Evolutionary conservation across 2,329 filamentous ascomycete genomes (phyloP).

Genomic region (Penicillium sp.): DNA sequence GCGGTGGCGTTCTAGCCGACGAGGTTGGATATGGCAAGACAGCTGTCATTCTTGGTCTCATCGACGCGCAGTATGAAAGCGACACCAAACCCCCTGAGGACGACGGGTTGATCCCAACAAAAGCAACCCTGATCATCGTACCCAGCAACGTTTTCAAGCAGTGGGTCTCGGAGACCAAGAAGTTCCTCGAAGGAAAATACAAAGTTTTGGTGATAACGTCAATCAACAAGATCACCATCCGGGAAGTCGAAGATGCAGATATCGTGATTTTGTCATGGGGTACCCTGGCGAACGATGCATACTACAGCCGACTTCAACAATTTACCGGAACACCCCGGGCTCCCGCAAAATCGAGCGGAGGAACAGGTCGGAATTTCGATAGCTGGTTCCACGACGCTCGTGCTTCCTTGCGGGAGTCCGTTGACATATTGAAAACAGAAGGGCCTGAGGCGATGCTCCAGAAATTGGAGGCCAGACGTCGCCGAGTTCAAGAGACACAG

Average conservation of each 20-base stretch:
- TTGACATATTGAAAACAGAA: slow-evolving; percentile 36
- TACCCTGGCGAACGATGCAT: slow-evolving; percentile 49
- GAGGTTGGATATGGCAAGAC: slow-evolving; percentile 69
- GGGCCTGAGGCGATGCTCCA: slow-evolving; percentile 37
- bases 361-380: slow-evolving; percentile 51
- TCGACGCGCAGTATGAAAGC: slow-evolving; percentile 41
- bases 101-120: slow-evolving; percentile 42
- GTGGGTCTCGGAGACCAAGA: slow-evolving; percentile 57
- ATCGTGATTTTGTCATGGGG: slow-evolving; percentile 58
- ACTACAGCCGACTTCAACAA: slow-evolving; percentile 51
- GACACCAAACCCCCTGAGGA: slow-evolving; percentile 15
- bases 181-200: slow-evolving; percentile 49
- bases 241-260: slow-evolving; percentile 49
- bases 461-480: slow-evolving; percentile 27
- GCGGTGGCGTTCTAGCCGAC: slow-evolving; percentile 64
- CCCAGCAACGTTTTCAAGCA: slow-evolving; percentile 57
- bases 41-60: slow-evolving; percentile 57
- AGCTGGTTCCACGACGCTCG: slow-evolving; percentile 55
- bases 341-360: slow-evolving; percentile 40
- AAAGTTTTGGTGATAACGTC: slow-evolving; percentile 46
- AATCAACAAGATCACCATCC: slow-evolving; percentile 46
- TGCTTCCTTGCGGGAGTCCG: slow-evolving; percentile 43
- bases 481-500: slow-evolving; percentile 38
- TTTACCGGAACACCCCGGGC: slow-evolving; percentile 52
- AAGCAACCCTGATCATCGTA: slow-evolving; percentile 62